Percentiles rank a stretch among this genome's conserved stretches.
Evolutionary conservation across 176 grass and related monocot genomes (phyloP).

Genomic region (Oryza rufipogon): DNA sequence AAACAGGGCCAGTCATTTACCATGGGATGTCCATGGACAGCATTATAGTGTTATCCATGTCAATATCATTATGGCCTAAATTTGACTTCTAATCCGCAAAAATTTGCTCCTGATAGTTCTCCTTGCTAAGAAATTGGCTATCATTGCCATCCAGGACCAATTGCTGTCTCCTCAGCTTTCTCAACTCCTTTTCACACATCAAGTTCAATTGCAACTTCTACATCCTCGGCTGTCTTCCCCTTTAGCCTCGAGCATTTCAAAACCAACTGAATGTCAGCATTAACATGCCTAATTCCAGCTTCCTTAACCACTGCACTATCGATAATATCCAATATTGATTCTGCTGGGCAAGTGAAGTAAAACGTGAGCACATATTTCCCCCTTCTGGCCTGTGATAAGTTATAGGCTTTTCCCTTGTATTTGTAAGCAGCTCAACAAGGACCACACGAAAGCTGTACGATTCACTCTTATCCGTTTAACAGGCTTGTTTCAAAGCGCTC

Average conservation of each 20-base stretch:
- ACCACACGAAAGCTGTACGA: slow-evolving; percentile 62
- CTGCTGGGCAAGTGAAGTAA: background rate
- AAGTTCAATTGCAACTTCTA: slow-evolving; percentile 39
- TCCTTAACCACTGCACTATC: background rate
- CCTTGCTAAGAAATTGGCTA: background rate
- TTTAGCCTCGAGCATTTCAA: slow-evolving; percentile 19
- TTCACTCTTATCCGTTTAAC: slow-evolving; percentile 52
- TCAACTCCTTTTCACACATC: slow-evolving; percentile 19
- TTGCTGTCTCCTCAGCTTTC: background rate
- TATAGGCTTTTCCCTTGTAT: slow-evolving; percentile 2
- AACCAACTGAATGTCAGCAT: slow-evolving; percentile 24
- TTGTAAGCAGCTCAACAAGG: slow-evolving; percentile 50
- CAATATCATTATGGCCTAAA: background rate
- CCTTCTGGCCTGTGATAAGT: background rate
- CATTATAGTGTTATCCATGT: background rate
- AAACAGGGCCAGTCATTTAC: background rate
- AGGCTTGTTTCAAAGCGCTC: slow-evolving; percentile 51
- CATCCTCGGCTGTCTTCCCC: slow-evolving; percentile 23
- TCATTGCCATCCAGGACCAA: background rate
- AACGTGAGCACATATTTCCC: slow-evolving; percentile 9
- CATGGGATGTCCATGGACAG: slow-evolving; percentile 13
- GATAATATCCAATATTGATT: slow-evolving; percentile 24
- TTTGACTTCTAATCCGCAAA: background rate
- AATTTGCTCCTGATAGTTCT: background rate
- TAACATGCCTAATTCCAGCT: slow-evolving; percentile 11